Base-by-base conservation (phyloP, 1,139 yeast species). In the Blastobotrys illinoisensis region DNA sequence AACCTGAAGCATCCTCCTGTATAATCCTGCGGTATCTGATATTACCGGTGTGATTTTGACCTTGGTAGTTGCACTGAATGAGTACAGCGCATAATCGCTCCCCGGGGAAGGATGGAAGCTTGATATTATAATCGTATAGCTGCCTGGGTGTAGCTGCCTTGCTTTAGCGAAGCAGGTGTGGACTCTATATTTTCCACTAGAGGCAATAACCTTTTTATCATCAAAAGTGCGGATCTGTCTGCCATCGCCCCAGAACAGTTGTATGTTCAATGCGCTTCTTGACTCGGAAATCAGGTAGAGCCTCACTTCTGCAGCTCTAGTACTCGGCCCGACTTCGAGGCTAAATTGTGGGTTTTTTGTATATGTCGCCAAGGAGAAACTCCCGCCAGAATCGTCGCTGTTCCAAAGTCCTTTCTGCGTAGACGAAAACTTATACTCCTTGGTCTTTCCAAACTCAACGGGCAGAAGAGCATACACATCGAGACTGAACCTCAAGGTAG, bases 311-410 rank as follows among this genome's bases (percentile, higher is more conserved):
- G 61, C 49, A 20, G 56, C 64, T 52, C 57, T 62, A 43, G 14
- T 16, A n/a, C 16, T 11, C 13, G 40, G 40, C 14, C 16, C 52
- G 47, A 52, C 70, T 62, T 56, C 64, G 62, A 66, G 72, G 51
- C 72, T 70, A 62, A 74, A 86, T 60, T 86, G 89, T 0, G 96
- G 95, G 61, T 87, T 88, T 44, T 72, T 67, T 40, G 79, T 71
- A 62, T 77, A 87, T 0, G 79, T 69, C 1, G 80, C 71, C 47
- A 73, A 60, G 0, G 79, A 62, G 80, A 83, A 80, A 59, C 77
- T 79, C 0, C 93, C 91, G 1, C 88, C 90, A 47, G 77, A 69
- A 14, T 70, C 69, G 1, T 68, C 68, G 1, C 66, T 62, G 13
- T 69, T 71, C 91, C 93, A 86, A 28, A 67, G 70, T 9, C 78